Base-by-base conservation (phyloP, 768 basidiomycete species). In the Termitomyces bulborhizus region DNA sequence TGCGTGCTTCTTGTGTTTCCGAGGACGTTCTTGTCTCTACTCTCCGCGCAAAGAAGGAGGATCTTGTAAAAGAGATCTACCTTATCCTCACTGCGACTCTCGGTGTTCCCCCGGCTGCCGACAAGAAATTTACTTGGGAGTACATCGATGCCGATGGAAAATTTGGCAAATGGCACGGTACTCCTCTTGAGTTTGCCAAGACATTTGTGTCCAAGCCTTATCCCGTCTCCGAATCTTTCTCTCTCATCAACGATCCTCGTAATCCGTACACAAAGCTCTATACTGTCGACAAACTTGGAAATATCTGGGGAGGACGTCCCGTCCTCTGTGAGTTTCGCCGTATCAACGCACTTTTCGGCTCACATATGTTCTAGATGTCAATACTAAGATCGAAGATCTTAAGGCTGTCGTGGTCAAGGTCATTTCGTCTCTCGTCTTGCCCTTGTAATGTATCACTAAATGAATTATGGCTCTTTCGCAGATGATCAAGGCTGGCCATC, bases 191-290 rank as follows among this genome's bases (percentile, higher is more conserved):
- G 56, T 96, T 90, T 69, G 90, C 87, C 71, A 79, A 80, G 67
- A 69, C 77, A 24, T 88, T 86, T 65, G 78, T 77, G 4, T 73
- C 76, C 55, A 78, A 79, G 57, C 78, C 80, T 48, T 81, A 79
- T 64, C 68, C 81, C 21, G 84, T 85, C 2, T 66, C 75, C 3
- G 89, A 93, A 26, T 85, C 79, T 2, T 96, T 98, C 78, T 96
- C 93, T 37, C 79, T 98, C 12, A 93, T 98, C 69, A 88, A 98
- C 63, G 96, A 98, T 67, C 95, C 96, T 9, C 82, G 96, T 26
- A 95, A 98, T 66, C 74, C 74, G 18, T 93, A 87, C 68, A 79
- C 78, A 48, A 87, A 84, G 69, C 77, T 96, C 15, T 95, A 95
- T 73, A 93, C 93, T 1, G 93, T 98, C 16, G 85, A 95, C 63